phyloP scores from a whole-genome alignment of 2,329 filamentous ascomycete genomes.

The Xylaria sp. region DNA sequence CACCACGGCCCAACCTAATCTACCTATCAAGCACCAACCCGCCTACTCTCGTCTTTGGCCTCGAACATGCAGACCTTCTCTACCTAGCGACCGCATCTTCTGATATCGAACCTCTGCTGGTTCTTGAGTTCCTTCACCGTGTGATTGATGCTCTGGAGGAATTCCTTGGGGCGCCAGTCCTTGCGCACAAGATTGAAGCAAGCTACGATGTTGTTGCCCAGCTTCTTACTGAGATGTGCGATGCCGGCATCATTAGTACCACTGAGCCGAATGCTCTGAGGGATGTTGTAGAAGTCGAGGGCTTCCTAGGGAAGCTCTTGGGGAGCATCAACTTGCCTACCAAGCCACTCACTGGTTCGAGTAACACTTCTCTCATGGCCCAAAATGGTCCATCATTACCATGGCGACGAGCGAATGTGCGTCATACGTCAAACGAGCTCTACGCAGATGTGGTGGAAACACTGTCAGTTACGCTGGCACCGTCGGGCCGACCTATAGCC shows the following conservation, averaged over 20 bases:
- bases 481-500: slow-evolving; percentile 86
- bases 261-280: slow-evolving; percentile 93
- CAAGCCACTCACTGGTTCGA: slow-evolving; percentile 58
- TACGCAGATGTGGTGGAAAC: slow-evolving; percentile 97
- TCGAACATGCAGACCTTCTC: slow-evolving; percentile 86
- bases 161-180: slow-evolving; percentile 87
- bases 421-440: slow-evolving; percentile 96
- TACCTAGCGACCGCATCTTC: slow-evolving; percentile 86
- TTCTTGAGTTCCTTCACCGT: slow-evolving; percentile 94
- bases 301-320: slow-evolving; percentile 87
- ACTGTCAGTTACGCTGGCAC: slow-evolving; percentile 86
- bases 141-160: slow-evolving; percentile 93
- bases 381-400: slow-evolving; percentile 71
- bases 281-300: slow-evolving; percentile 92
- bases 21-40: slow-evolving; percentile 86
- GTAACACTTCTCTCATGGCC: slow-evolving; percentile 55
- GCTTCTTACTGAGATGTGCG: slow-evolving; percentile 94
- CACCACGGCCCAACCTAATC: slow-evolving; percentile 85
- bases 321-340: slow-evolving; percentile 85
- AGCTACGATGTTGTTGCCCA: slow-evolving; percentile 96
- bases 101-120: slow-evolving; percentile 88
- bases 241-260: slow-evolving; percentile 87
- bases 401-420: slow-evolving; percentile 91
- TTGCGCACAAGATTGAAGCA: slow-evolving; percentile 86
- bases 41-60: slow-evolving; percentile 87